phyloP scores from a whole-genome alignment of 2,329 filamentous ascomycete species.

The Aspergillus sp. region DNA sequence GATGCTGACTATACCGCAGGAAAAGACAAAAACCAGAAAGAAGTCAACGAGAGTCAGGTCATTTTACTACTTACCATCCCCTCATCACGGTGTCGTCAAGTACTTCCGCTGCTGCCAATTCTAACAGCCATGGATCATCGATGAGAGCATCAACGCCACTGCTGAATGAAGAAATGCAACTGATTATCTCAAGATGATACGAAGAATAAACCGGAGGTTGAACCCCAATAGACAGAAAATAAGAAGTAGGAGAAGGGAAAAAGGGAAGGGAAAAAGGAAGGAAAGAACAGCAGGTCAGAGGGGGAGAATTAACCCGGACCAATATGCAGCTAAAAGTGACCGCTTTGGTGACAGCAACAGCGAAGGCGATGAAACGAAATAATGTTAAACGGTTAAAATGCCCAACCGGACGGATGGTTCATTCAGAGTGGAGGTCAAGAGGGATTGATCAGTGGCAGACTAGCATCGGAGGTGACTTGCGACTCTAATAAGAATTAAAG shows the following conservation, averaged over 20 bases:
- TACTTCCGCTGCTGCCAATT: slow-evolving; percentile 16
- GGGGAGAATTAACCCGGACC: slow-evolving; percentile 4
- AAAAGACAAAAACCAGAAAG: not conserved
- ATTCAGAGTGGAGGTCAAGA: slow-evolving; percentile 16
- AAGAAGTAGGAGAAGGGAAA: not conserved
- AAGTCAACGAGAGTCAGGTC: not conserved
- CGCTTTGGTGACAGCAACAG: slow-evolving; percentile 16
- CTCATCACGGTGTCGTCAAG: slow-evolving; percentile 34
- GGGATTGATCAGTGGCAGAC: not conserved
- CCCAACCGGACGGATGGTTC: slow-evolving; percentile 17
- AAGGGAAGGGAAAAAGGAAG: slow-evolving; percentile 1
- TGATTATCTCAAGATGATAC: slow-evolving; percentile 5
- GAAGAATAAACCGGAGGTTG: slow-evolving; percentile 2
- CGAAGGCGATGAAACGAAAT: slow-evolving; percentile 15
- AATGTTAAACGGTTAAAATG: slow-evolving; percentile 16
- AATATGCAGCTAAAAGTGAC: slow-evolving; percentile 18
- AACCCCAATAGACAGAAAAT: not conserved
- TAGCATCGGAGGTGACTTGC: not conserved
- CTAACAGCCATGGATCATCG: slow-evolving; percentile 23
- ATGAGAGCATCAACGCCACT: slow-evolving; percentile 12
- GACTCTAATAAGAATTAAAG: not conserved
- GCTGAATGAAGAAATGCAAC: slow-evolving; percentile 2
- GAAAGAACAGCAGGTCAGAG: not conserved
- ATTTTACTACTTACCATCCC: slow-evolving; percentile 32
- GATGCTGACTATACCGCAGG: not conserved